phyloP scores from a whole-genome alignment of 2,329 filamentous ascomycete species.

The Aaosphaeria pasadenensis region DNA sequence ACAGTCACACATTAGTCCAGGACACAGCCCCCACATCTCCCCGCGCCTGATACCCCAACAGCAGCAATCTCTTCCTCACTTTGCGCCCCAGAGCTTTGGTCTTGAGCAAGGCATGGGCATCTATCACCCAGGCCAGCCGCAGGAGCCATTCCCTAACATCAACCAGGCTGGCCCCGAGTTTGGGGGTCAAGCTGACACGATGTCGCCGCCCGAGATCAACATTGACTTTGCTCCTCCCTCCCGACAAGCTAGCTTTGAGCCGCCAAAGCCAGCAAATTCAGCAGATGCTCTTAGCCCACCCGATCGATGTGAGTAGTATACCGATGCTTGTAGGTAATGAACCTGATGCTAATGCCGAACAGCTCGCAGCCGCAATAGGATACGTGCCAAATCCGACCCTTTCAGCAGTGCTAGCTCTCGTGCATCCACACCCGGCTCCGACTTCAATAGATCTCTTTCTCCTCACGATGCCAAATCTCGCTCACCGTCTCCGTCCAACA shows the following conservation, averaged over 20 bases:
- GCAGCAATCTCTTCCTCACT: slow-evolving; percentile 53
- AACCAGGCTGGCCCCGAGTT: slow-evolving; percentile 57
- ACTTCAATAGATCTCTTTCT: slow-evolving; percentile 39
- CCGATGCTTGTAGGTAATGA: slow-evolving; percentile 1
- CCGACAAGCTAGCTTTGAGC: slow-evolving; percentile 63
- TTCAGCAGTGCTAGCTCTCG: slow-evolving; percentile 49
- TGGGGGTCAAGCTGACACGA: slow-evolving; percentile 65
- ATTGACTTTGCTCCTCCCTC: slow-evolving; percentile 85
- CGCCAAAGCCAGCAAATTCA: slow-evolving; percentile 59
- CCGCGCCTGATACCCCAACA: slow-evolving; percentile 68
- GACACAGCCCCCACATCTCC: slow-evolving; percentile 69
- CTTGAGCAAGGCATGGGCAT: slow-evolving; percentile 49
- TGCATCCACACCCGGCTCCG: slow-evolving; percentile 39
- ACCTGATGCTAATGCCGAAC: slow-evolving; percentile 15
- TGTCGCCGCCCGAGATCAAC: slow-evolving; percentile 92
- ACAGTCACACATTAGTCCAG: slow-evolving; percentile 53
- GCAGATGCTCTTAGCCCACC: slow-evolving; percentile 83
- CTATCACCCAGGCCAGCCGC: slow-evolving; percentile 45
- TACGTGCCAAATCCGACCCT: slow-evolving; percentile 60
- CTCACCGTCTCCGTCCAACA: slow-evolving; percentile 48
- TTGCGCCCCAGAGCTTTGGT: slow-evolving; percentile 47
- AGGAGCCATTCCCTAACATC: slow-evolving; percentile 50
- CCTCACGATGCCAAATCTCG: slow-evolving; percentile 45
- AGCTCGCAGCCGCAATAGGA: slow-evolving; percentile 56
- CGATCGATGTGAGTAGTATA: slow-evolving; percentile 53